phyloP scores from a whole-genome alignment of 2,329 filamentous ascomycete genomes.

The Verticillium longisporum region DNA sequence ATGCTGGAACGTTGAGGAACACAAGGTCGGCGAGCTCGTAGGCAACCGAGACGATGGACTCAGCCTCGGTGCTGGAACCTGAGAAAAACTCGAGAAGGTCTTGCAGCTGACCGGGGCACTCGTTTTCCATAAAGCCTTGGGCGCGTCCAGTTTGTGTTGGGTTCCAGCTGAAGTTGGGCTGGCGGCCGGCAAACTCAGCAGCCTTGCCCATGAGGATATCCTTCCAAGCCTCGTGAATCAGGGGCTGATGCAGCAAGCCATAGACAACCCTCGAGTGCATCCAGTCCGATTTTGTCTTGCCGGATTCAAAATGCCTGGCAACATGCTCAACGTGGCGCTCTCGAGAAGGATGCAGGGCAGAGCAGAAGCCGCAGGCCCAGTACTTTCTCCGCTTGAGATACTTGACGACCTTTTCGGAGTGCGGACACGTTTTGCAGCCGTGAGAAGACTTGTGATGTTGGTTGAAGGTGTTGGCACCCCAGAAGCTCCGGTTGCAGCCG shows the following conservation, averaged over 20 bases:
- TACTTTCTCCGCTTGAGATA: constrained; percentile 58
- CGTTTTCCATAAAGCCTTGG: constrained; percentile 54
- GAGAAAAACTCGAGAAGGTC: constrained; percentile 61
- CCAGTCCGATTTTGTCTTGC: constrained; percentile 59
- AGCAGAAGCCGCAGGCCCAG: constrained; percentile 65
- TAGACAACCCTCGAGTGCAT: constrained; percentile 64
- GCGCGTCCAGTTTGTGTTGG: constrained; percentile 48
- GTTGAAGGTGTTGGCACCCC: constrained; percentile 61
- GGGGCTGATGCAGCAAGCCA: constrained; percentile 58
- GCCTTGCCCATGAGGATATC: constrained; percentile 45
- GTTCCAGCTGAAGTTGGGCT: constrained; percentile 58
- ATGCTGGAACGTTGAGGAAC: constrained; percentile 16
- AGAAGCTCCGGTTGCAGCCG: constrained; percentile 60
- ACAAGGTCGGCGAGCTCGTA: constrained; percentile 48
- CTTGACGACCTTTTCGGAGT: constrained; percentile 56
- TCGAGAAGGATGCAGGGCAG: constrained; percentile 53
- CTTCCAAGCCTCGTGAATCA: constrained; percentile 56
- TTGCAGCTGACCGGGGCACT: constrained; percentile 55
- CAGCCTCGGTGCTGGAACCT: constrained; percentile 47
- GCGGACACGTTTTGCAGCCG: constrained; percentile 57
- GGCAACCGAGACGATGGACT: constrained; percentile 50
- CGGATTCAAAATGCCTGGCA: constrained; percentile 58
- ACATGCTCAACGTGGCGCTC: constrained; percentile 64
- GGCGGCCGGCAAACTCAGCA: constrained; percentile 43
- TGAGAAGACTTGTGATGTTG: constrained; percentile 62